phyloP scores from a whole-genome alignment of 148 eudicot genomes.

The Spergularia bocconei region DNA sequence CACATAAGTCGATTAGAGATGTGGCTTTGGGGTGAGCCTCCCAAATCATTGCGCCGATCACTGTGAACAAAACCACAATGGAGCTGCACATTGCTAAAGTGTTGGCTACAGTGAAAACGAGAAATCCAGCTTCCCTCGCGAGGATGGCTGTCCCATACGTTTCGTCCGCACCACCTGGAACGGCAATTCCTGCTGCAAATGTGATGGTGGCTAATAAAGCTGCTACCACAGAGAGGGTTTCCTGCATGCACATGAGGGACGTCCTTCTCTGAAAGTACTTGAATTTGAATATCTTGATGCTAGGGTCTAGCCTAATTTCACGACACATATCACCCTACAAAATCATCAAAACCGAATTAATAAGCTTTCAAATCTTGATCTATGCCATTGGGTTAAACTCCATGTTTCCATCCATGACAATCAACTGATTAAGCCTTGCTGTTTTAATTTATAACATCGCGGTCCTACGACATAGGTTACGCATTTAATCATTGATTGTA shows the following conservation, averaged over 20 bases:
- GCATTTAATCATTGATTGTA: too few relatives aligned
- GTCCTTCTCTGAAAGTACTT: slow-evolving; percentile 13
- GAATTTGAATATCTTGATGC: slow-evolving; percentile 9
- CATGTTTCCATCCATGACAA: too few relatives aligned
- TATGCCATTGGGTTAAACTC: too few relatives aligned
- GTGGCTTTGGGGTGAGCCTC: slow-evolving; percentile 18
- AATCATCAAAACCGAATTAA: too few relatives aligned
- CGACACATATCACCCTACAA: slow-evolving; percentile 15
- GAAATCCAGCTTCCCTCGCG: slow-evolving; percentile 1
- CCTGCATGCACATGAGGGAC: neutral
- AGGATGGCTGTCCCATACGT: slow-evolving; percentile 7
- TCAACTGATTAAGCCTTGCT: too few relatives aligned
- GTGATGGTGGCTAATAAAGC: slow-evolving; percentile 18
- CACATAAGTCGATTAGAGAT: slow-evolving; percentile 10
- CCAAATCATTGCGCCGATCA: slow-evolving; percentile 13
- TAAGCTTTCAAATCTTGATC: too few relatives aligned
- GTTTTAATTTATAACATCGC: too few relatives aligned
- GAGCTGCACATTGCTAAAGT: slow-evolving; percentile 19
- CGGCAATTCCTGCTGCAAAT: slow-evolving; percentile 14
- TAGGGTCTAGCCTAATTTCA: slow-evolving; percentile 16
- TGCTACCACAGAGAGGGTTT: slow-evolving; percentile 9
- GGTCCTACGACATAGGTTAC: too few relatives aligned
- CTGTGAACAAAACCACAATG: slow-evolving; percentile 11
- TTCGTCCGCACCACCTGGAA: slow-evolving; percentile 12
- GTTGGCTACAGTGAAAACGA: slow-evolving; percentile 7